A percentile compares a stretch with the other conserved stretches of the same genome.
Conservation (phyloP, 257 asterid genomes). For the Nicotiana obtusifolia region DNA sequence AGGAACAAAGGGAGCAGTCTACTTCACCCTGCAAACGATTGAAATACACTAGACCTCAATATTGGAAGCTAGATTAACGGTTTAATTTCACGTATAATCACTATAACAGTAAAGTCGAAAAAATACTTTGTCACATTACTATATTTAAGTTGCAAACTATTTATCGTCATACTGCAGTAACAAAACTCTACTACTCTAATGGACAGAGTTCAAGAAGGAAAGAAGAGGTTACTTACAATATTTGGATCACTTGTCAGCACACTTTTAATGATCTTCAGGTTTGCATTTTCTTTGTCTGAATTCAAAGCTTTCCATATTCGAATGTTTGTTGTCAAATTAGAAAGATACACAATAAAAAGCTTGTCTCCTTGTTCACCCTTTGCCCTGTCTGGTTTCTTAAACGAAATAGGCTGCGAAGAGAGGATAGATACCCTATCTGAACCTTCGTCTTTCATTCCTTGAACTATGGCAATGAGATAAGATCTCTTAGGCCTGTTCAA, state of each 20-base stretch:
- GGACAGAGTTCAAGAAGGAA: too few relatives aligned
- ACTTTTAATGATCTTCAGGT: slow-evolving; percentile 18
- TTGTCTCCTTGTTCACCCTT: not conserved
- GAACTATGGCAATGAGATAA: slow-evolving; percentile 27
- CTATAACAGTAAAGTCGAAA: not conserved
- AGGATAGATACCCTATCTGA: not conserved
- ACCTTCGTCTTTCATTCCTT: not conserved
- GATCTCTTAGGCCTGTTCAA: slow-evolving; percentile 19
- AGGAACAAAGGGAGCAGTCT: slow-evolving; percentile 24
- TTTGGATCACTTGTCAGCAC: slow-evolving; percentile 16
- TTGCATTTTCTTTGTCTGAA: slow-evolving; percentile 7
- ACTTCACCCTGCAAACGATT: slow-evolving; percentile 18
- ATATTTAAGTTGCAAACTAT: not conserved
- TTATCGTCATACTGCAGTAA: too few relatives aligned
- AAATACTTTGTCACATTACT: not conserved
- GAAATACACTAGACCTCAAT: not conserved
- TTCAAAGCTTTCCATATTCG: slow-evolving; percentile 48
- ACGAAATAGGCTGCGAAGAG: slow-evolving; percentile 17
- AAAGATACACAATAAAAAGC: slow-evolving; percentile 33
- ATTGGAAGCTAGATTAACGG: not conserved
- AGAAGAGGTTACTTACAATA: slow-evolving; percentile 16
- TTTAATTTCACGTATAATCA: not conserved
- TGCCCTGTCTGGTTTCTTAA: not conserved
- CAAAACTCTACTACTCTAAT: not conserved
- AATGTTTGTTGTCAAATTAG: slow-evolving; percentile 34